phyloP scores from a whole-genome alignment of 73 alveolate genomes.

The Tetrahymena thermophila region DNA sequence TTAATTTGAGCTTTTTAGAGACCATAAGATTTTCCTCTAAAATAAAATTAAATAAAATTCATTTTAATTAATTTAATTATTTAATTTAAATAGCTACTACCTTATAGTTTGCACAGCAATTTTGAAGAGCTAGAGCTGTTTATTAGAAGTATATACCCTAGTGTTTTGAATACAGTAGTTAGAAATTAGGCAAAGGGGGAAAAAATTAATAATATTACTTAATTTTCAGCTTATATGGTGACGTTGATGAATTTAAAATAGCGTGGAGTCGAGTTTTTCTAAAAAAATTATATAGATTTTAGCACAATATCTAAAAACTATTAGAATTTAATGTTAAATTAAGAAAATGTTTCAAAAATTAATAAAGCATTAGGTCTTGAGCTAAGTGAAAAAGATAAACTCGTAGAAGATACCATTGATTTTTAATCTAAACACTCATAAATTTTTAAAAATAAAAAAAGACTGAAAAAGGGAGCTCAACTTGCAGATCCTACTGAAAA shows the following conservation, averaged over 20 bases:
- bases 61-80: neutral
- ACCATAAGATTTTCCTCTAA: too few species aligned
- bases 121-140: constrained; percentile 13
- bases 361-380: neutral
- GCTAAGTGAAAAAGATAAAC: neutral
- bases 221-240: constrained; percentile 14
- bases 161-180: constrained; percentile 17
- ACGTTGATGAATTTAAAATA: neutral
- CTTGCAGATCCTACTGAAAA: neutral
- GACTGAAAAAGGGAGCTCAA: neutral
- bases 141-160: constrained; percentile 31
- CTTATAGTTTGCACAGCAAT: neutral
- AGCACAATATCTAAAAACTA: neutral
- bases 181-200: neutral
- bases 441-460: neutral
- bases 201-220: constrained; percentile 3
- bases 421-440: neutral
- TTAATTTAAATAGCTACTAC: neutral
- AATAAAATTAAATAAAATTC: neutral
- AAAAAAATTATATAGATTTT: constrained; percentile 25
- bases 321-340: neutral
- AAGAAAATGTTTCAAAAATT: neutral
- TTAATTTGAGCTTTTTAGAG: too few species aligned
- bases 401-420: neutral
- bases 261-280: constrained; percentile 34